A percentile compares a stretch with the other conserved stretches of the same genome.
Evolutionary conservation across 1,284 basidiomycete species (phyloP).

Genomic region (Anthracocystis panici-leucophaei): DNA sequence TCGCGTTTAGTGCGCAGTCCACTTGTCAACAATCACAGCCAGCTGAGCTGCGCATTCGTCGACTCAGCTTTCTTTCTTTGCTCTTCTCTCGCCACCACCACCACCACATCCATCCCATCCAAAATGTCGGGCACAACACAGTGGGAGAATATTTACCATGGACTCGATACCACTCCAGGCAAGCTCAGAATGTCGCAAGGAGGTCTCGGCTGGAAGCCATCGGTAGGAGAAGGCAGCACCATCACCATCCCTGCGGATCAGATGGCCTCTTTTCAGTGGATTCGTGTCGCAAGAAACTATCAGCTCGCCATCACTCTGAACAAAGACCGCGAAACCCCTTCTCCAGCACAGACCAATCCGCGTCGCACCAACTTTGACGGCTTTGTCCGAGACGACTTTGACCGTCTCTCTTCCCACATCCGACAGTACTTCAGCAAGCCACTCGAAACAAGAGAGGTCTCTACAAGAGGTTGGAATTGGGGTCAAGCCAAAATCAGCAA

Average conservation of each 20-base stretch:
- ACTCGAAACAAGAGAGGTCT: constrained; percentile 86
- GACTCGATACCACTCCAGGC: constrained; percentile 79
- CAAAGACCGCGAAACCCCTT: constrained; percentile 74
- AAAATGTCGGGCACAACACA: constrained; percentile 72
- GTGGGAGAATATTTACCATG: constrained; percentile 85
- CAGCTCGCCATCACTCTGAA: constrained; percentile 86
- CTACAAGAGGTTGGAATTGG: constrained; percentile 99
- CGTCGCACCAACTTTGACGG: constrained; percentile 88
- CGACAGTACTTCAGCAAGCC: constrained; percentile 81
- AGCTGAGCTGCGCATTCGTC: constrained; percentile 2
- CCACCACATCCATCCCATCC: neutral
- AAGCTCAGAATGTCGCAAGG: constrained; percentile 72
- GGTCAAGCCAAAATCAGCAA: constrained; percentile 74
- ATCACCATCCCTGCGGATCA: constrained; percentile 65
- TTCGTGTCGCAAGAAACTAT: constrained; percentile 83
- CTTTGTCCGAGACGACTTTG: constrained; percentile 82
- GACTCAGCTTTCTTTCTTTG: constrained; percentile 5
- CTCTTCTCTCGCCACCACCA: neutral
- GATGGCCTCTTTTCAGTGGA: constrained; percentile 61
- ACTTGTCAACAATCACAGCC: neutral
- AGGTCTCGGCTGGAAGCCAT: constrained; percentile 66
- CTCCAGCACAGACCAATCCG: constrained; percentile 51
- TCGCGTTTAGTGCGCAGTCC: constrained; percentile 27
- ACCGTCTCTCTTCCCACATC: constrained; percentile 67
- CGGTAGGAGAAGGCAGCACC: constrained; percentile 47